Conservation (phyloP, 768 basidiomycete genomes). For the Calocybe indica region DNA sequence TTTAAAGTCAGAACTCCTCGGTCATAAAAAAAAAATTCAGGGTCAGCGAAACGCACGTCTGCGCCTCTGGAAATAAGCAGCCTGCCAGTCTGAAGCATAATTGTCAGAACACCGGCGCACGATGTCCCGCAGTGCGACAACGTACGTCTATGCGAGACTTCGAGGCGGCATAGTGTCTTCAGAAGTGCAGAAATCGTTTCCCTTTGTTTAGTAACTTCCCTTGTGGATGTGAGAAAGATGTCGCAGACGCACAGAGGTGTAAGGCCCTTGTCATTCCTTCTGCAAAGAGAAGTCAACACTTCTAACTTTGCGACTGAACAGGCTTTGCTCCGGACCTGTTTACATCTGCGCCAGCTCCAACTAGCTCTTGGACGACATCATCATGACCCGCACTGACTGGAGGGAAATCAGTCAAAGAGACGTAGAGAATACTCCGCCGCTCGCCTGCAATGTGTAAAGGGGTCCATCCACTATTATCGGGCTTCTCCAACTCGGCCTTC, state of each 20-base stretch:
- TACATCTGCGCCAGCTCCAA: constrained; percentile 80
- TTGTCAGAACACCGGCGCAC: constrained; percentile 20
- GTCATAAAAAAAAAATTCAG: constrained; percentile 16
- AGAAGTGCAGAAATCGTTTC: constrained; percentile 11
- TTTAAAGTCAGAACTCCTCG: constrained; percentile 22
- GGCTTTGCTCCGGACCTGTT: constrained; percentile 36
- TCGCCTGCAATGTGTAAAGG: constrained; percentile 75
- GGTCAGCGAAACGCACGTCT: constrained; percentile 60
- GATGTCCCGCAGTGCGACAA: constrained; percentile 19
- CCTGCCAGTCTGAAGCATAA: constrained; percentile 69
- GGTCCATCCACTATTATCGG: constrained; percentile 70
- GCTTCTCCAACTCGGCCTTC: constrained; percentile 60
- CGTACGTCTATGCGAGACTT: constrained; percentile 81
- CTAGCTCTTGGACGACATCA: constrained; percentile 65
- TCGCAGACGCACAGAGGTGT: constrained; percentile 64
- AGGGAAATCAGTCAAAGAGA: constrained; percentile 5
- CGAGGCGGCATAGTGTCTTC: constrained; percentile 89
- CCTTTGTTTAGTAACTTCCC: constrained; percentile 8
- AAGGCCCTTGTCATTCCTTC: constrained; percentile 75
- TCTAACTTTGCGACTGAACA: constrained; percentile 14
- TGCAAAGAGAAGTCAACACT: constrained; percentile 16
- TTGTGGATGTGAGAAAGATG: constrained; percentile 1
- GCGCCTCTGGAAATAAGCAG: constrained; percentile 83
- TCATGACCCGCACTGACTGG: constrained; percentile 80
- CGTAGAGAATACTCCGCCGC: background rate